Percentiles rank a stretch among this genome's conserved stretches.
phyloP scores from a whole-genome alignment of 352 stramenopile species.

The Bremia lactucae region DNA sequence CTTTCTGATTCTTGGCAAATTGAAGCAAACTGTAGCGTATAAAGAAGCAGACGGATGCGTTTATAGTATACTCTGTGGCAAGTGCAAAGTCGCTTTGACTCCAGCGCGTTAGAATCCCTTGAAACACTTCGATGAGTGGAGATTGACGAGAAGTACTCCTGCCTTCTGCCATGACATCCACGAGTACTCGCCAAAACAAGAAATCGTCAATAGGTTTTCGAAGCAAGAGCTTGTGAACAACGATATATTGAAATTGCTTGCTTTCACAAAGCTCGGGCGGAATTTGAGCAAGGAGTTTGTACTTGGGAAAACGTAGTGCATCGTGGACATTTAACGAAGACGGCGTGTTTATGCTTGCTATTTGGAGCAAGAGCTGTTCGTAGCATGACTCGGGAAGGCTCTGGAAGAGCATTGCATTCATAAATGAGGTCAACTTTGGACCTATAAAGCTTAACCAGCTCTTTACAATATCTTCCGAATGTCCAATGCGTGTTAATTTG shows the following conservation, averaged over 20 bases:
- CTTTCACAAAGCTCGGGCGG: slow-evolving; percentile 22
- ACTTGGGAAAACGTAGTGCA: slow-evolving; percentile 28
- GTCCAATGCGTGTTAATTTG: slow-evolving; percentile 50
- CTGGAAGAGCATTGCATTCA: slow-evolving; percentile 26
- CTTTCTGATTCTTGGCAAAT: slow-evolving; percentile 11
- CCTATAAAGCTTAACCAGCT: slow-evolving; percentile 34
- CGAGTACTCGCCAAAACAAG: slow-evolving; percentile 38
- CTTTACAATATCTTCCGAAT: slow-evolving; percentile 30
- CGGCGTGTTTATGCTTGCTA: slow-evolving; percentile 17
- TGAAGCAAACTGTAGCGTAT: slow-evolving; percentile 41
- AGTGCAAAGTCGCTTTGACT: slow-evolving; percentile 40
- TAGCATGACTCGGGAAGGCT: slow-evolving; percentile 39
- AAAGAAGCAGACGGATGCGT: slow-evolving; percentile 54
- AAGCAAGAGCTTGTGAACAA: slow-evolving; percentile 54
- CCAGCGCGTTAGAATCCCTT: slow-evolving; percentile 47
- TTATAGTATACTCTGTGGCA: slow-evolving; percentile 40
- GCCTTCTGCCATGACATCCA: slow-evolving; percentile 24
- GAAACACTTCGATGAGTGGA: slow-evolving; percentile 38
- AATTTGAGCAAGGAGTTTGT: slow-evolving; percentile 36
- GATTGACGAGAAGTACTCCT: slow-evolving; percentile 5
- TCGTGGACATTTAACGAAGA: slow-evolving; percentile 3
- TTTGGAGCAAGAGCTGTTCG: slow-evolving; percentile 36
- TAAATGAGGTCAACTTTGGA: background rate
- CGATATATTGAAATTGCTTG: slow-evolving; percentile 53
- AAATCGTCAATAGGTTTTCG: slow-evolving; percentile 34